Conservation (phyloP, 2,329 filamentous ascomycete species). For the Grosmannia serpens region DNA sequence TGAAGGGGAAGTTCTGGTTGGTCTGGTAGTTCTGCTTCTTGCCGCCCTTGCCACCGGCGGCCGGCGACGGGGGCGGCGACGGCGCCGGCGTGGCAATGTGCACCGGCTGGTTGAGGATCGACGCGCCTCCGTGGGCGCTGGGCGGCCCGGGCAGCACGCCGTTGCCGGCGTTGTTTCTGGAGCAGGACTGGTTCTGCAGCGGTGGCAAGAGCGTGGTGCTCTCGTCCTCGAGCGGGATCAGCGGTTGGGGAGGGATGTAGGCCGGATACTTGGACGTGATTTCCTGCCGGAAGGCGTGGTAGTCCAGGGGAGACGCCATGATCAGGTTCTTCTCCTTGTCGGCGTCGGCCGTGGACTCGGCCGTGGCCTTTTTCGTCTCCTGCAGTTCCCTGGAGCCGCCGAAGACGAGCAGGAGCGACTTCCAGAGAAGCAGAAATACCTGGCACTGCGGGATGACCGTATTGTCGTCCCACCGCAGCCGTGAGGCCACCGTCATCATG, state of each 20-base stretch:
- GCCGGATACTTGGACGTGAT: slow-evolving; percentile 96
- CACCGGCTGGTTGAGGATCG: slow-evolving; percentile 89
- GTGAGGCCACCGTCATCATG: slow-evolving; percentile 57
- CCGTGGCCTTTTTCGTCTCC: slow-evolving; percentile 60
- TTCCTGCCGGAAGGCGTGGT: slow-evolving; percentile 91
- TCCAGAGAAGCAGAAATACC: slow-evolving; percentile 81
- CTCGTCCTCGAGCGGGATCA: slow-evolving; percentile 78
- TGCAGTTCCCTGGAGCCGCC: slow-evolving; percentile 66
- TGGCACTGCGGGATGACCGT: slow-evolving; percentile 50
- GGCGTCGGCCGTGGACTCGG: slow-evolving; percentile 44
- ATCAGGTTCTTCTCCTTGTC: slow-evolving; percentile 65
- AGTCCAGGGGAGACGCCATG: slow-evolving; percentile 87
- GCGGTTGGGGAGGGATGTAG: slow-evolving; percentile 76
- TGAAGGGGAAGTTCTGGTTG: slow-evolving; percentile 95
- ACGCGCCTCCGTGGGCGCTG: slow-evolving; percentile 49
- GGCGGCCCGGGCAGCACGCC: slow-evolving; percentile 49
- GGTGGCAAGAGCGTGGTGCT: slow-evolving; percentile 85
- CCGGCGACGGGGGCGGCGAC: slow-evolving; percentile 85
- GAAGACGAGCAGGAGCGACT: slow-evolving; percentile 75
- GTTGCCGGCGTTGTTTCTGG: slow-evolving; percentile 45
- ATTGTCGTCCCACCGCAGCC: slow-evolving; percentile 62
- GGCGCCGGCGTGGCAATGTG: slow-evolving; percentile 98
- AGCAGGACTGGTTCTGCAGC: slow-evolving; percentile 61
- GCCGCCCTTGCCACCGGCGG: slow-evolving; percentile 75
- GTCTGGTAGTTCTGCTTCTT: slow-evolving; percentile 99